These are phyloP conservation scores for Chlamydomonas sp. DNA, from an alignment of 139 green algal species.

Conservation along the genomic window DNA sequence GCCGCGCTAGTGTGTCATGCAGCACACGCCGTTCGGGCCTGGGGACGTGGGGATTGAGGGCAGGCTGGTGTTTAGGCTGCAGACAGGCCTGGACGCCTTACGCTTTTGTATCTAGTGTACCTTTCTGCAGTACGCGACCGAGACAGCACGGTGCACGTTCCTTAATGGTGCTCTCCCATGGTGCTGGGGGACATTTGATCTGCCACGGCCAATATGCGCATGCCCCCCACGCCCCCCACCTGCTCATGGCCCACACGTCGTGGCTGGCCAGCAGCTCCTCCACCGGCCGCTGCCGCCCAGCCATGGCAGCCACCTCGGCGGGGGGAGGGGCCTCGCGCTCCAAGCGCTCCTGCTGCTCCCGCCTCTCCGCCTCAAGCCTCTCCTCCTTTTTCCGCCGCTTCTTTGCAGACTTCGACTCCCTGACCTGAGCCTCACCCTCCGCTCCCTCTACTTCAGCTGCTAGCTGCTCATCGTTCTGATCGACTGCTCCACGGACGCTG, in stretches of 20 bases:
- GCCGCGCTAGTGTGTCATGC: conserved; percentile 12
- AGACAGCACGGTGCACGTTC: too few species aligned
- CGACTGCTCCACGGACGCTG: too few species aligned
- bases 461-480: too few species aligned
- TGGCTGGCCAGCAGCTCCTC: conserved; percentile 38
- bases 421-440: too few species aligned
- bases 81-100: neutral
- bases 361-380: too few species aligned
- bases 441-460: too few species aligned
- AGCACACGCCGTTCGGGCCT: conserved; percentile 44
- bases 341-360: too few species aligned
- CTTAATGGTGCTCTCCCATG: too few species aligned
- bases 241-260: conserved; percentile 54
- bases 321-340: neutral
- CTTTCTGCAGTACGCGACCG: too few species aligned
- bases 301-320: conserved; percentile 5
- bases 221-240: conserved; percentile 3
- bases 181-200: neutral
- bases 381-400: too few species aligned
- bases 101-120: neutral
- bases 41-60: neutral
- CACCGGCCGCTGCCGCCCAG: conserved; percentile 7
- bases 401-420: too few species aligned
- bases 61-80: neutral
- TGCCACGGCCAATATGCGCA: too few species aligned